Base-by-base conservation (phyloP, 225 moss, liverwort and hornwort genomes). In the Sphagnum tenellum region DNA sequence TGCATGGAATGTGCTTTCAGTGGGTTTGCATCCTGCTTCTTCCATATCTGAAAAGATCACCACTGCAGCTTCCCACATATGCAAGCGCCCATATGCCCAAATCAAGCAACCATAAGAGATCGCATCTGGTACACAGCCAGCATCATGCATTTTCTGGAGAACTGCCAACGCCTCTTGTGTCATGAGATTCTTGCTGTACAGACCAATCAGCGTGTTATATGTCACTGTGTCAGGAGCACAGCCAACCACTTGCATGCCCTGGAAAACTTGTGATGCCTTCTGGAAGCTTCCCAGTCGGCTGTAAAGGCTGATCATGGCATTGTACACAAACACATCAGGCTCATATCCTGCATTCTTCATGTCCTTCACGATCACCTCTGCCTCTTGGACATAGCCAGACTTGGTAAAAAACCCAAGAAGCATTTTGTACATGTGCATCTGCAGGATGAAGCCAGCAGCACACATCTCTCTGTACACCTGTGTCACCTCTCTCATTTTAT, bases 11-110 rank as follows among this genome's bases (percentile, higher is more conserved):
- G 72, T 76, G 48, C 64, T 44, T 44, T 76, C 76, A 64, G 73
- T 70, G 5, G 66, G 64, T 62, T 66, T 54, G 44, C 73, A 69
- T 54, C 79, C 72, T 3, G 61, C 57, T 66, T 63, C 75, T 60
- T 75, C 74, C 73, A 81, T 65, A 1, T 76, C 71, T 45, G 67
- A 59, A 46, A 81, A 81, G 47, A 78, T 70, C n/a, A 52, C 71
- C 51, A 60, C 71, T 2, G 81, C 78, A 64, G 76, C 71, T 58
- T 86, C 85, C 81, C 78, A 86, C 81, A 86, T 81, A 12, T 70
- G 74, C 61, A 76, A 46, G 67, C 78, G 71, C 51, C 81, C 81
- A 68, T 75, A 81, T 48, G 78, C 76, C 46, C 64, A 71, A 59
- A 81, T 74, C 64, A 81, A 65, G 74, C 76, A 63, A 66, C 60